Percentiles rank a stretch among this genome's conserved stretches.
Evolutionary conservation across 495 filamentous ascomycete species (phyloP).

Genomic region (Penicillium bialowiezense): DNA sequence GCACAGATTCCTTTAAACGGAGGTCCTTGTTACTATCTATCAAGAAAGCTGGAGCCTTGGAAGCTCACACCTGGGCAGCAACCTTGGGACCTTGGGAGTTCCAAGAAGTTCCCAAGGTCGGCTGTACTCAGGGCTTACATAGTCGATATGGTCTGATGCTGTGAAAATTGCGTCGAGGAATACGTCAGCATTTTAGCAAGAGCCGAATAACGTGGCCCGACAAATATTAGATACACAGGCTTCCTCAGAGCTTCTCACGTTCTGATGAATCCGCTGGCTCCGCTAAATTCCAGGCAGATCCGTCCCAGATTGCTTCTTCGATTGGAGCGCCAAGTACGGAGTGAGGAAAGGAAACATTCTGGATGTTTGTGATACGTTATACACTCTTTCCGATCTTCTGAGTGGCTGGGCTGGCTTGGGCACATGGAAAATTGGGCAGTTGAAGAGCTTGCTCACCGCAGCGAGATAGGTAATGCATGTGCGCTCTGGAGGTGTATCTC

Average conservation of each 20-base stretch:
- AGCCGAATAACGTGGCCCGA: slow-evolving; percentile 11
- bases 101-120: no score
- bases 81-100: no score
- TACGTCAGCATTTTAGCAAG: slow-evolving; percentile 6
- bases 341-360: not conserved
- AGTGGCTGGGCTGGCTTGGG: not conserved
- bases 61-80: no score
- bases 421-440: no score
- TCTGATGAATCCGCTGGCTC: not conserved
- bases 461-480: not conserved
- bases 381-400: not conserved
- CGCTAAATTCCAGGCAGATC: slow-evolving; percentile 1
- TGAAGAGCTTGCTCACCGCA: not conserved
- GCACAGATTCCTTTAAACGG: no score
- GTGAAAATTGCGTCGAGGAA: not conserved
- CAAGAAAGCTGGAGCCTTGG: no score
- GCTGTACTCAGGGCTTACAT: not conserved
- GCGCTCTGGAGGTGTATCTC: not conserved
- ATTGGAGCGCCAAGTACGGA: not conserved
- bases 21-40: no score
- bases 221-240: no score
- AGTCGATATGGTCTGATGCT: not conserved
- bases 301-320: not conserved
- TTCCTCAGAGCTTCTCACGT: not conserved
- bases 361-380: not conserved